These are phyloP conservation scores for Fusarium anguioides DNA, from an alignment of 2,329 filamentous ascomycete genomes.

Conservation along the genomic window DNA sequence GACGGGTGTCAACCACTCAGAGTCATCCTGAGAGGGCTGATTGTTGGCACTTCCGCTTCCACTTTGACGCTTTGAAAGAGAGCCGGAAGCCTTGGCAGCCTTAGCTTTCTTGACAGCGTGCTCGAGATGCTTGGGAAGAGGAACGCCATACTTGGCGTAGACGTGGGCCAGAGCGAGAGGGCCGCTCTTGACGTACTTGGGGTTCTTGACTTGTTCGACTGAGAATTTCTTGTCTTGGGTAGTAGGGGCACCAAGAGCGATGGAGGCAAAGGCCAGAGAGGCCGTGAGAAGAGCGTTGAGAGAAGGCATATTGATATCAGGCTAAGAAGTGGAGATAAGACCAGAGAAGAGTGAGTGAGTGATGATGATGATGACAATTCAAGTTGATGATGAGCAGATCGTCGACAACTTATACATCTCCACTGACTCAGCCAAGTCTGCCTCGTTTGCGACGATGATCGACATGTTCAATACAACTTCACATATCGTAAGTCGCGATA, in stretches of 20 bases:
- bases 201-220: constrained; percentile 53
- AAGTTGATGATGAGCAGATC: background rate
- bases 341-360: background rate
- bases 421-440: no score
- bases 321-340: background rate
- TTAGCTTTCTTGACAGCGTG: constrained; percentile 31
- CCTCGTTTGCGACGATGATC: no score
- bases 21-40: constrained; percentile 46
- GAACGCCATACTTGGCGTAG: constrained; percentile 53
- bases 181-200: constrained; percentile 50
- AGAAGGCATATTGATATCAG: constrained; percentile 13
- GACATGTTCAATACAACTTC: background rate
- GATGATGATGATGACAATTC: constrained; percentile 5
- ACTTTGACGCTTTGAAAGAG: constrained; percentile 41
- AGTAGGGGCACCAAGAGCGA: constrained; percentile 30
- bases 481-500: background rate
- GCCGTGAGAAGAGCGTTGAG: constrained; percentile 26
- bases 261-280: constrained; percentile 39
- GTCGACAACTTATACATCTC: background rate
- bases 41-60: constrained; percentile 45
- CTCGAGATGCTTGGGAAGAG: constrained; percentile 48
- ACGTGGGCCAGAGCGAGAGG: constrained; percentile 48
- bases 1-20: constrained; percentile 55
- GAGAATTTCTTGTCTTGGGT: constrained; percentile 39
- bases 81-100: constrained; percentile 22